Base-by-base conservation (phyloP, 306 rosid genomes). In the Pachyrhizus erosus region DNA sequence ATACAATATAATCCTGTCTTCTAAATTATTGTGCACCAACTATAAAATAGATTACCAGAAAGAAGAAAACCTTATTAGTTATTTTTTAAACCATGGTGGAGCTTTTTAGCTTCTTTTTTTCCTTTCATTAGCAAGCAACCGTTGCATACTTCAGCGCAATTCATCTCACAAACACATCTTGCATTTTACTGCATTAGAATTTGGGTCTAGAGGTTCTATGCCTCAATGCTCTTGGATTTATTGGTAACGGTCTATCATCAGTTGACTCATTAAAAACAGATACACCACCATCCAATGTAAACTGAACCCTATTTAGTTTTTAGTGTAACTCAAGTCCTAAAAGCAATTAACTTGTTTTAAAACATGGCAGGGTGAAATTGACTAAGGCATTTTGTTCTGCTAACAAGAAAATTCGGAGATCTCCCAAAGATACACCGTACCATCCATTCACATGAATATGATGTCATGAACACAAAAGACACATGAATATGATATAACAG, bases 1-100 rank as follows among this genome's bases (percentile, higher is more conserved):
- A 46, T 34, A 54, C 34, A 46, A 31, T 42, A 46, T 79, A 83
- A 51, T 79, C 54, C 8, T 66, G 81, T 51, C 76, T 18, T 23
- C 70, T 9, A 23, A 46, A 21, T 80, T 71, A 27, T 60, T 23
- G 33, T 55, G 42, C 18, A 33, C 55, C 34, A 4, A 23, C 61
- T 46, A 26, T 54, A 65, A 52, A 9, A 51, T n/a, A 17, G 37
- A 54, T 49, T 62, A 27, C 18, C 26, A 15, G 42, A 31, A 71
- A 40, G 46, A 43, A 26, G 45, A 74, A 75, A 20, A 76, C 69
- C 39, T 64, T 12, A 20, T 31, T 57, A 23, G 62, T 67, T 66
- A 24, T 49, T 46, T 62, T 77, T 65, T 51, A 48, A 48, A 57
- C 40, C 27, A 40, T 0, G 15, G 46, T 20, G 29, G 6, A 43